These are phyloP conservation scores for Cyclotella choctawhatcheeana DNA, from an alignment of 108 stramenopile species.

Conservation along the genomic window DNA sequence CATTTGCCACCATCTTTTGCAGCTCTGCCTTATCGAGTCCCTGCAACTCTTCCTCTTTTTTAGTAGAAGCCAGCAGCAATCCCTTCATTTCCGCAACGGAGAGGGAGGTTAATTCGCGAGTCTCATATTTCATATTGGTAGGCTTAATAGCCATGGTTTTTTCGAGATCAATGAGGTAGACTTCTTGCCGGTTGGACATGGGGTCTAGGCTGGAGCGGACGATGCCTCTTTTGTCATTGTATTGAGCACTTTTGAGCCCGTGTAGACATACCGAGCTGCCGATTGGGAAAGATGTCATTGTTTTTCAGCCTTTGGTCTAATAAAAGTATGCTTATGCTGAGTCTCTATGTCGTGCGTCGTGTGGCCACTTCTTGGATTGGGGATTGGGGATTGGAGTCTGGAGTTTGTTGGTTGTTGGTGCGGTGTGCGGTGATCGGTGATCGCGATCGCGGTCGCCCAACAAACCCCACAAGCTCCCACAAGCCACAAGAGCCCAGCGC, in stretches of 20 bases:
- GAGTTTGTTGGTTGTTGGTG: too few species aligned
- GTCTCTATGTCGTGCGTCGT: too few species aligned
- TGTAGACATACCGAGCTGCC: conserved; percentile 66
- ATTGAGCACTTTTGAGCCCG: conserved; percentile 56
- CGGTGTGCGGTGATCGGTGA: too few species aligned
- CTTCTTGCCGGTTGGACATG: conserved; percentile 58
- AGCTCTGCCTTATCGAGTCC: conserved; percentile 68
- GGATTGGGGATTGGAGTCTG: too few species aligned
- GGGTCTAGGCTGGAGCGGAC: conserved; percentile 44
- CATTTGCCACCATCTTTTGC: conserved; percentile 28
- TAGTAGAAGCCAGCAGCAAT: conserved; percentile 41
- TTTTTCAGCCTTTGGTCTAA: too few species aligned
- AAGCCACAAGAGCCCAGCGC: too few species aligned
- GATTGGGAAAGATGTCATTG: conserved; percentile 55
- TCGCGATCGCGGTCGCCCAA: too few species aligned
- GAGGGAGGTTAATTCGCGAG: conserved; percentile 52
- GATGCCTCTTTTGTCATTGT: conserved; percentile 78
- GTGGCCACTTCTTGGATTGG: too few species aligned
- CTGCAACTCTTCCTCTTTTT: conserved; percentile 14
- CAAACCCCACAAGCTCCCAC: too few species aligned
- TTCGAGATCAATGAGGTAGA: conserved; percentile 49
- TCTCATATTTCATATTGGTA: conserved; percentile 62
- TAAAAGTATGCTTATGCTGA: too few species aligned
- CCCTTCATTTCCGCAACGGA: conserved; percentile 68
- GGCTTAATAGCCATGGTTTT: conserved; percentile 63